These are phyloP conservation scores for Lactarius tabidus DNA, from an alignment of 768 basidiomycete species.

Conservation along the genomic window DNA sequence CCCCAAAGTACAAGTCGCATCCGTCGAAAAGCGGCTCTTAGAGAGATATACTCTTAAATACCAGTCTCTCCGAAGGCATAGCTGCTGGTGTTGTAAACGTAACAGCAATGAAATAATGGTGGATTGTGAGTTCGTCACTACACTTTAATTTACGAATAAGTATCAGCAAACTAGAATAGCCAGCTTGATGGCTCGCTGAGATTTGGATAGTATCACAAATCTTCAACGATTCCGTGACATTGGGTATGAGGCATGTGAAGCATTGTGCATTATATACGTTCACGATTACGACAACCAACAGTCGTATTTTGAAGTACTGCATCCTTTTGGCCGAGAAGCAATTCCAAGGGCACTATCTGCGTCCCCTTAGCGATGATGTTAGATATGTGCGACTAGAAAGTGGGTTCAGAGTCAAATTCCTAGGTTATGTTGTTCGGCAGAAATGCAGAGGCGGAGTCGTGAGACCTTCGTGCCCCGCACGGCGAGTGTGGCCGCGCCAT, in stretches of 20 bases:
- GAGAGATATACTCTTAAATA: not conserved
- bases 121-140: not conserved
- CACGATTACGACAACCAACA: no score
- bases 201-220: not conserved
- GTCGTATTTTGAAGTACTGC: no score
- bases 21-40: not conserved
- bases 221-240: no score
- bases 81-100: not conserved
- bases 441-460: no score
- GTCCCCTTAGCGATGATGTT: no score
- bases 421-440: no score
- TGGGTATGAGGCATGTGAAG: no score
- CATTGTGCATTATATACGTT: no score
- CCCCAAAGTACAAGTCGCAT: not conserved
- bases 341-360: no score
- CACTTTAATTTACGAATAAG: not conserved
- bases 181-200: not conserved
- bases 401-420: no score
- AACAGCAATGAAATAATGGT: not conserved
- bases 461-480: slow-evolving; percentile 14
- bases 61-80: not conserved
- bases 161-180: not conserved
- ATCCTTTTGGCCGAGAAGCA: no score
- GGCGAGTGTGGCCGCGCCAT: slow-evolving; percentile 17
- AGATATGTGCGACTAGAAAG: no score